Evolutionary conservation across 2,329 filamentous ascomycete genomes (phyloP).

Genomic region (Verticillium nonalfalfae): DNA sequence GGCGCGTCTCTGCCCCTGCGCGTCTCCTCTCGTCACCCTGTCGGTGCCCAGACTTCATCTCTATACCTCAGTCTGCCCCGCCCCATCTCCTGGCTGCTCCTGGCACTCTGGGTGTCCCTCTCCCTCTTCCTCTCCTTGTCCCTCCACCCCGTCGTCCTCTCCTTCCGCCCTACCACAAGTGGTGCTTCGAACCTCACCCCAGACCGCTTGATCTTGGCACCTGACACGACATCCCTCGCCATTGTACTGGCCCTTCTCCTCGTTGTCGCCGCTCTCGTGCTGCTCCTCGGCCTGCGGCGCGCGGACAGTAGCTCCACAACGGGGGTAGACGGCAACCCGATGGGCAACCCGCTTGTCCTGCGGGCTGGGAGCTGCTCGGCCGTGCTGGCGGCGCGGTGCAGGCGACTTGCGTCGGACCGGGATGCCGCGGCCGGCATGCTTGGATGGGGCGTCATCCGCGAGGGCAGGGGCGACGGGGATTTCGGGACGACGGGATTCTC

Average conservation of each 20-base stretch:
- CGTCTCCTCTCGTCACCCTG: slow-evolving; percentile 35
- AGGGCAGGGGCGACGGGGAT: neutral
- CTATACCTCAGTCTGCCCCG: slow-evolving; percentile 45
- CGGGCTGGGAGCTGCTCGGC: slow-evolving; percentile 42
- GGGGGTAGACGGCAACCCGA: slow-evolving; percentile 22
- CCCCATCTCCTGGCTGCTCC: slow-evolving; percentile 35
- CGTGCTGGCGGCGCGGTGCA: slow-evolving; percentile 43
- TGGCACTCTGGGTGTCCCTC: slow-evolving; percentile 34
- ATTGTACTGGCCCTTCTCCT: slow-evolving; percentile 32
- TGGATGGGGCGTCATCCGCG: neutral
- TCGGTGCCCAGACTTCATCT: slow-evolving; percentile 37
- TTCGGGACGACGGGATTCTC: neutral
- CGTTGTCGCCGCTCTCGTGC: slow-evolving; percentile 22
- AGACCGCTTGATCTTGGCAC: slow-evolving; percentile 13
- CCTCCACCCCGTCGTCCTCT: slow-evolving; percentile 23
- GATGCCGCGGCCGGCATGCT: slow-evolving; percentile 6
- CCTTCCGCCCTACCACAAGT: slow-evolving; percentile 11
- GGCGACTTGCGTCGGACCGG: slow-evolving; percentile 23
- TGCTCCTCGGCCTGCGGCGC: slow-evolving; percentile 32
- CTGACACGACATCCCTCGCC: slow-evolving; percentile 37
- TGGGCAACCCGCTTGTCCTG: slow-evolving; percentile 42
- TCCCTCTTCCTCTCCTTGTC: slow-evolving; percentile 40
- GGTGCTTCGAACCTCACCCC: neutral
- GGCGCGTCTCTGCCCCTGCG: slow-evolving; percentile 29
- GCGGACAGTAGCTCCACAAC: slow-evolving; percentile 26